Evolutionary conservation across 805 yeast species (phyloP), one percentile per base, ranked within the genome.

Genomic region (Debaryomyces castellii): DNA sequence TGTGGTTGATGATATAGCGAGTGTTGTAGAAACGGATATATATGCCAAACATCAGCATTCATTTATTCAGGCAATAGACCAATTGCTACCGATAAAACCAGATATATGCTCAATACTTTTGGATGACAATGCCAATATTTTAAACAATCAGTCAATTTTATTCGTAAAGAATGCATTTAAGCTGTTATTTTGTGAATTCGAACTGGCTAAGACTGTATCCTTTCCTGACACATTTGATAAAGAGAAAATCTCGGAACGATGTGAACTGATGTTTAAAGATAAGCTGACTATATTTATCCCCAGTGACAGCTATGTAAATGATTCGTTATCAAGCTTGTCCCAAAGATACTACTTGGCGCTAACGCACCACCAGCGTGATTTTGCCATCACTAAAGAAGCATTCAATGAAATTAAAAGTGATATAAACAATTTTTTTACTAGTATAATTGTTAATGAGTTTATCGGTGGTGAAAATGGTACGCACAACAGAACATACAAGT

Each of bases 1-100:
- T 46, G 63, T 59, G n/a, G 62, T 71, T 16, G 73, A 80, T 37
- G 77, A 76, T 45, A 59, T 62, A 4, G 63, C 78, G 0, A 63
- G 69, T n/a, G 78, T 86, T 3, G 73, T 84, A 1, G 85, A 81
- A 20, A 63, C 73, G 0, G 85, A 86, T 56, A 59, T 81, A 21
- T 64, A 61, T 42, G 89, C 94, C 1, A 73, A 74, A 42, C 78
- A 81, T 38, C 87, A 83, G 54, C 73, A 81, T 52, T 80, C 91
- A 0, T 78, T 77, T 23, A 79, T 89, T 10, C 89, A 86, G 47
- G 89, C 87, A 1, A 70, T 86, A 2, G 80, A 79, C 45, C 54
- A 65, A 14, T 53, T 77, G 9, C 51, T 85, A 1, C 67, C 71
- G 11, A 30, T 54, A 25, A 65, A 64, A 55, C 66, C 66, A 40